phyloP scores from a whole-genome alignment of 495 filamentous ascomycete genomes.

The Podospora appendiculata region DNA sequence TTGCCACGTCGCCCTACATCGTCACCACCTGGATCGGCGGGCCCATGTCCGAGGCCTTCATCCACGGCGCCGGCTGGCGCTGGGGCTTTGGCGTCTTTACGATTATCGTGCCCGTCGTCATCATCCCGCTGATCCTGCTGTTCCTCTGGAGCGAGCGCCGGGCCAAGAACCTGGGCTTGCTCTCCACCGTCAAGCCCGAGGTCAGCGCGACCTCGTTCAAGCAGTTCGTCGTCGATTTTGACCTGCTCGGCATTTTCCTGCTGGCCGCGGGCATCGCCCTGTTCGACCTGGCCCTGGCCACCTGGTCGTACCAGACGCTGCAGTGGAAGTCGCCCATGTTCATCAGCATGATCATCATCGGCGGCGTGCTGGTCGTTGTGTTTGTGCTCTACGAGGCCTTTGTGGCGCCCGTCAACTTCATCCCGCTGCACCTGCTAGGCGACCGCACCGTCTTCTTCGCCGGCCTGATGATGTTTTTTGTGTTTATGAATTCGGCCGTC shows the following conservation, averaged over 20 bases:
- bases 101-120: constrained; percentile 48
- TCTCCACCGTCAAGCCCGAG: constrained; percentile 30
- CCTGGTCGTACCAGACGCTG: constrained; percentile 34
- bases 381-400: constrained; percentile 53
- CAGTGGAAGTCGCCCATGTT: constrained; percentile 45
- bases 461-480: constrained; percentile 38
- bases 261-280: constrained; percentile 51
- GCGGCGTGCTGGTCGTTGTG: constrained; percentile 44
- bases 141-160: constrained; percentile 50
- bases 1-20: constrained; percentile 54
- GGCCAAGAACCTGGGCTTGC: constrained; percentile 44
- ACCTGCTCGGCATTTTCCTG: constrained; percentile 49
- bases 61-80: constrained; percentile 42
- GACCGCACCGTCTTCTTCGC: constrained; percentile 56
- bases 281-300: constrained; percentile 56
- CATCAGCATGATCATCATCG: constrained; percentile 52
- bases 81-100: constrained; percentile 58
- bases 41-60: constrained; percentile 34
- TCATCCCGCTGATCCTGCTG: constrained; percentile 42
- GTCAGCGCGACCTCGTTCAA: constrained; percentile 35
- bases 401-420: constrained; percentile 46
- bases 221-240: constrained; percentile 52
- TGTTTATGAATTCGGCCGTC: constrained; percentile 54
- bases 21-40: constrained; percentile 48
- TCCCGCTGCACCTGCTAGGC: constrained; percentile 48